These are phyloP conservation scores for Herpotrichia juniperi DNA, from an alignment of 2,329 filamentous ascomycete genomes.

Conservation along the genomic window DNA sequence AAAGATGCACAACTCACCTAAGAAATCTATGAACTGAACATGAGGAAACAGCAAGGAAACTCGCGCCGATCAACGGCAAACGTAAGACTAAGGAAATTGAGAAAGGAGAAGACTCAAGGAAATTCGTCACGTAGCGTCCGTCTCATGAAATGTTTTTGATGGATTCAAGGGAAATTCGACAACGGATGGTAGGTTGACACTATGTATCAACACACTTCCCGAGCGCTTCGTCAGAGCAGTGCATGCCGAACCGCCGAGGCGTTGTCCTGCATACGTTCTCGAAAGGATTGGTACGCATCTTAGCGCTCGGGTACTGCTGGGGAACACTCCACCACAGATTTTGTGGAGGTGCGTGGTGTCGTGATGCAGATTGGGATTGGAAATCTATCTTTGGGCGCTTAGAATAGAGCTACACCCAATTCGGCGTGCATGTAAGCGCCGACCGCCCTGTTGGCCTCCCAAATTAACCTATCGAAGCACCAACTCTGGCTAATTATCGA, in stretches of 20 bases:
- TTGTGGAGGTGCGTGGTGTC: conserved; percentile 28
- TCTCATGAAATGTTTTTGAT: conserved; percentile 41
- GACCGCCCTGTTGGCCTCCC: conserved; percentile 24
- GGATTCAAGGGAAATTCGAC: conserved; percentile 27
- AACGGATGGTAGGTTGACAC: conserved; percentile 39
- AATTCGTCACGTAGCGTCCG: conserved; percentile 42
- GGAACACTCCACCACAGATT: conserved; percentile 30
- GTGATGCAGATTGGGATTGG: conserved; percentile 30
- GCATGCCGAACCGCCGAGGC: conserved; percentile 45
- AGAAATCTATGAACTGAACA: conserved; percentile 36
- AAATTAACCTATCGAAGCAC: conserved; percentile 27
- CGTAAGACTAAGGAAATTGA: conserved; percentile 40
- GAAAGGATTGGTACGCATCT: conserved; percentile 34
- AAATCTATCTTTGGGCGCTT: conserved; percentile 36
- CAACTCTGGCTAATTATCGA: conserved; percentile 25
- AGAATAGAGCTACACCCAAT: conserved; percentile 25
- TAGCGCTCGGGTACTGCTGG: conserved; percentile 38
- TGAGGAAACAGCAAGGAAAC: conserved; percentile 33
- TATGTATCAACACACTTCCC: conserved; percentile 40
- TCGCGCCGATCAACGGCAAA: conserved; percentile 42
- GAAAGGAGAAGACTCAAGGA: conserved; percentile 42
- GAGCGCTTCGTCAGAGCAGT: conserved; percentile 37
- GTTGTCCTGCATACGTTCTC: conserved; percentile 30
- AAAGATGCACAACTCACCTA: conserved; percentile 25
- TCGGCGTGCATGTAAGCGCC: conserved; percentile 32